phyloP scores from a whole-genome alignment of 768 basidiomycete species.

The Tricholoma sp. region DNA sequence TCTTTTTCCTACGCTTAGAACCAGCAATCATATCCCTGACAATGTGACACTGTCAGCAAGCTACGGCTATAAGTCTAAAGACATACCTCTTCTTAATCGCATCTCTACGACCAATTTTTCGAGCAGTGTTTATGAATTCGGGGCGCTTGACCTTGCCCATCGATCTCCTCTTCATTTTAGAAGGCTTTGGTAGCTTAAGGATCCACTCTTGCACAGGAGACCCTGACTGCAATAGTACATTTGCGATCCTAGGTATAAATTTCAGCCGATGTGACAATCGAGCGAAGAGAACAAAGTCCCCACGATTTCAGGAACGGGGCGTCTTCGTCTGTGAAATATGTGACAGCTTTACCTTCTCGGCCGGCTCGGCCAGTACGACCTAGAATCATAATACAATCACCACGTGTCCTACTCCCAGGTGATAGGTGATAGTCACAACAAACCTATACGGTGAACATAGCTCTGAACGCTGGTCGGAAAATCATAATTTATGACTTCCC shows the following conservation, averaged over 20 bases:
- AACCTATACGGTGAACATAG: conserved; percentile 94
- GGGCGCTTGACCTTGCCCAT: conserved; percentile 85
- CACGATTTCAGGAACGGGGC: conserved; percentile 88
- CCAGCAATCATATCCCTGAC: conserved; percentile 74
- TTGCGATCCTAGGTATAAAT: conserved; percentile 68
- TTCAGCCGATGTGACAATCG: conserved; percentile 2
- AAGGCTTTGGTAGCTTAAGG: conserved; percentile 87
- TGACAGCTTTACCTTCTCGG: conserved; percentile 86
- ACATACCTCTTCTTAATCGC: conserved; percentile 69
- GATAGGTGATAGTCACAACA: neutral
- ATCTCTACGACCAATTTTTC: conserved; percentile 62
- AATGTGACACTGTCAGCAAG: conserved; percentile 5
- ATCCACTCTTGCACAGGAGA: conserved; percentile 94
- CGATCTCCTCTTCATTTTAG: conserved; percentile 77
- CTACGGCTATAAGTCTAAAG: neutral
- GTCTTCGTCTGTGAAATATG: conserved; percentile 94
- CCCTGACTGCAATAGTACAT: conserved; percentile 91
- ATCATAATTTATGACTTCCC: conserved; percentile 95
- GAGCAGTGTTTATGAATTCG: conserved; percentile 66
- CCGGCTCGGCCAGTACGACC: conserved; percentile 96
- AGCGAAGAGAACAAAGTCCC: conserved; percentile 16
- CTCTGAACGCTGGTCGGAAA: conserved; percentile 95
- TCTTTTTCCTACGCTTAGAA: conserved; percentile 61
- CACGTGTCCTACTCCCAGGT: neutral
- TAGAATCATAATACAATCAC: conserved; percentile 17